Conservation (phyloP, 2,329 filamentous ascomycete species). For the Magnaporthales sp. region DNA sequence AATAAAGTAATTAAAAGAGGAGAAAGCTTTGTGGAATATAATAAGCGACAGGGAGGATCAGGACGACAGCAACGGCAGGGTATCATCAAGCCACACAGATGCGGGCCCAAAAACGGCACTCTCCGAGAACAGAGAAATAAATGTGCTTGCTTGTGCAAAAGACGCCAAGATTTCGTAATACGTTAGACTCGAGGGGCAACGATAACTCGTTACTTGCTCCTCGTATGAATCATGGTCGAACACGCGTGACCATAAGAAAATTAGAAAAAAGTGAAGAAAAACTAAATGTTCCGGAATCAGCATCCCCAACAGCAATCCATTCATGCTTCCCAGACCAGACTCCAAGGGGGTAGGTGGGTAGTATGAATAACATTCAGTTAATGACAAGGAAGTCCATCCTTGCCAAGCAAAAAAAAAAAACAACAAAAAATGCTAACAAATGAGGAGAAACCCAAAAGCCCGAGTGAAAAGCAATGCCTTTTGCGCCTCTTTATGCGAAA, state of each 20-base stretch:
- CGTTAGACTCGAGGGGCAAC: background rate
- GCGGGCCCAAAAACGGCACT: background rate
- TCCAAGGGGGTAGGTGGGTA: background rate
- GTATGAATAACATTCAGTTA: too few species aligned
- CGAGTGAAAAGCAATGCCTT: background rate
- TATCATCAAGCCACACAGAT: too few species aligned
- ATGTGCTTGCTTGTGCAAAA: background rate
- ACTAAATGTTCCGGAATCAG: background rate
- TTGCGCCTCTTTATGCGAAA: background rate
- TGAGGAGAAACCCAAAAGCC: background rate
- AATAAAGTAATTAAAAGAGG: too few species aligned
- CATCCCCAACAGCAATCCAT: background rate
- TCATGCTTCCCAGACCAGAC: background rate
- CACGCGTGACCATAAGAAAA: background rate
- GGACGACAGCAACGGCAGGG: too few species aligned
- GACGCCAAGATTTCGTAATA: background rate
- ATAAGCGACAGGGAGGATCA: too few species aligned
- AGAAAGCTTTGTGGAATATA: too few species aligned
- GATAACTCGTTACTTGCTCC: background rate
- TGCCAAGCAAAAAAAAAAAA: background rate
- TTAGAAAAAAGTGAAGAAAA: background rate
- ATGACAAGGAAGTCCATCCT: background rate
- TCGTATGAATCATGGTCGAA: background rate
- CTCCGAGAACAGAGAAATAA: background rate
- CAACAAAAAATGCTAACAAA: background rate